These are phyloP conservation scores for Sporothrix inflata DNA, from an alignment of 2,329 filamentous ascomycete species.

Conservation along the genomic window DNA sequence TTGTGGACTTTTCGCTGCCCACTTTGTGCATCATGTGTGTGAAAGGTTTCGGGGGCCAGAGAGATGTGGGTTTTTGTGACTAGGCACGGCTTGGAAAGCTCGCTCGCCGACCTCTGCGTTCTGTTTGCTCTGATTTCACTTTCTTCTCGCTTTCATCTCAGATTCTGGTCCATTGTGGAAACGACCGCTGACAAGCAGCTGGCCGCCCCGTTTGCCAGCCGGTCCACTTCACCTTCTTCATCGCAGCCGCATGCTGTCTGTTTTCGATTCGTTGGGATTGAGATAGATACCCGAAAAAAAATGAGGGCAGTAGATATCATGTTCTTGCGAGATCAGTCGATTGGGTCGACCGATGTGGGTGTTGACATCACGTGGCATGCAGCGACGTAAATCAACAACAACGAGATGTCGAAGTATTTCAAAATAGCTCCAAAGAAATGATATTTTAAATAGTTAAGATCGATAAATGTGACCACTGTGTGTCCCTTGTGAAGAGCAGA, in stretches of 20 bases:
- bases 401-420: not conserved
- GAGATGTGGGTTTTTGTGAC: not conserved
- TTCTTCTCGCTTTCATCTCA: not conserved
- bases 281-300: not conserved
- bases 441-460: not conserved
- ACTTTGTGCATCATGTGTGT: not conserved
- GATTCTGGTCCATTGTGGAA: not conserved
- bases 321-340: too few species aligned
- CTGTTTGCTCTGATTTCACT: not conserved
- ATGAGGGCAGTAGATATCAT: not conserved
- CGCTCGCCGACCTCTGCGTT: not conserved
- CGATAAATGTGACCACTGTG: not conserved
- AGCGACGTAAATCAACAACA: not conserved
- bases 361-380: not conserved
- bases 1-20: not conserved
- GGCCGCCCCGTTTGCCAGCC: not conserved
- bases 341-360: not conserved
- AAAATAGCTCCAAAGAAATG: not conserved
- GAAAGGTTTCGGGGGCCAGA: too few species aligned
- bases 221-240: not conserved
- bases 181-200: not conserved
- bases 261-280: not conserved
- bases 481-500: not conserved
- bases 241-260: not conserved
- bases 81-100: not conserved